Evolutionary conservation across 495 filamentous ascomycete species (phyloP), one percentile per base, ranked within the genome.

Genomic region (Talaromyces wortmannii): DNA sequence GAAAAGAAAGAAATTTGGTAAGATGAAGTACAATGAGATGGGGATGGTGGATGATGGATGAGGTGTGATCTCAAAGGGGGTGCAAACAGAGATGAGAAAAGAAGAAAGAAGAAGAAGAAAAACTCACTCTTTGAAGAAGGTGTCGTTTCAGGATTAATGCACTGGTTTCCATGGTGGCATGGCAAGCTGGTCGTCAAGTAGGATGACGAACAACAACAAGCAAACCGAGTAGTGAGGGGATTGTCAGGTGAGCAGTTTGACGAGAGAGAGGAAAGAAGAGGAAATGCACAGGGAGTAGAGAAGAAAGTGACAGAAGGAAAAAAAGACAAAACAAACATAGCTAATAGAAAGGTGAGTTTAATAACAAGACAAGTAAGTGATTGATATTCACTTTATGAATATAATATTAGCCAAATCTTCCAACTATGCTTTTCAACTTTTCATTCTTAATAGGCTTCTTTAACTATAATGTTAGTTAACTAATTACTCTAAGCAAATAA

Each of bases 301-400:
- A 58, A 48, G 57, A 60, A 60, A 63, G 57, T 45, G 63, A 57
- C 57, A 42, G 52, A 56, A 63, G 58, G 64, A 62, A 67, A 63
- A 50, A 11, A 44, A n/a, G 13, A 44, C 55, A 55, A 58, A 57
- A 30, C 7, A 44, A 63, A 61, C 45, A 57, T 63, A 63, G 4
- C 23, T 4, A 23, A 23, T 23, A 23, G 4, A 23, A 4, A 23
- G 23, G 23, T 23, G 4, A 2, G 23, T 23, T 23, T 23, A 23
- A 23, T 23, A 1, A 23, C 4, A 23, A 23, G 2, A 23, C 1
- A 4, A 23, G 2, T 4, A 23, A 23, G 23, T 23, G 23, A 23
- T 23, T 23, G 4, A 23, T n/a, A 23, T 23, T 23, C 23, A 23
- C 23, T 23, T 1, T 23, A 23, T 23, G 4, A 23, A 23, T 4